Conservation (phyloP, 2,329 filamentous ascomycete species). For the Venturia effusa region DNA sequence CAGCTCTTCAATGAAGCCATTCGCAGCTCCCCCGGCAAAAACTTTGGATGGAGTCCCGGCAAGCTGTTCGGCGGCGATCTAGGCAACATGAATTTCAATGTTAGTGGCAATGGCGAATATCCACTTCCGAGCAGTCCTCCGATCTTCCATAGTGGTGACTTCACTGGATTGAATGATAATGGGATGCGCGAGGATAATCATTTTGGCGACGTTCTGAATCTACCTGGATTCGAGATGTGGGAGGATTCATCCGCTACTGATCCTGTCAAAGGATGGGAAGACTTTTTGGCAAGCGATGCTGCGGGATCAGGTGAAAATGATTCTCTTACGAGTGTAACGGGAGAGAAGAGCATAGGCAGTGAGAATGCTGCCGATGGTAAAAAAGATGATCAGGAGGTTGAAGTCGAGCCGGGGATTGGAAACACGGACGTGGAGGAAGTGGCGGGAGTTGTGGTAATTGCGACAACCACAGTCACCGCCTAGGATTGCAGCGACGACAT, state of each 20-base stretch:
- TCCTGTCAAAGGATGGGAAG: constrained; percentile 5
- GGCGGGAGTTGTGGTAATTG: not conserved
- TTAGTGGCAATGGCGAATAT: not conserved
- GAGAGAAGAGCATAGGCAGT: not conserved
- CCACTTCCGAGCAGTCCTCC: constrained; percentile 5
- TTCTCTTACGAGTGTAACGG: not conserved
- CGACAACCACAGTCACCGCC: not conserved
- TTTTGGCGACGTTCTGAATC: not conserved
- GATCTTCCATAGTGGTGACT: not conserved
- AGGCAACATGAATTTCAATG: constrained; percentile 22
- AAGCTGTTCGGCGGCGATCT: constrained; percentile 18
- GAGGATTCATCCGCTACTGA: constrained; percentile 10
- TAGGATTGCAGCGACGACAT: not conserved
- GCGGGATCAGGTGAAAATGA: not conserved
- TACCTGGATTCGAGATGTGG: constrained; percentile 2
- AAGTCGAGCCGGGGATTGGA: not conserved
- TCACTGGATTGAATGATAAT: not conserved
- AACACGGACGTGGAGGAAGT: not conserved
- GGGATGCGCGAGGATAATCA: not conserved
- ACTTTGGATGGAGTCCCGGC: constrained; percentile 15
- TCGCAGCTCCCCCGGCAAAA: constrained; percentile 24
- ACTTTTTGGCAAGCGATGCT: not conserved
- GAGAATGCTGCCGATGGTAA: not conserved
- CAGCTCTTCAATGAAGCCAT: constrained; percentile 48
- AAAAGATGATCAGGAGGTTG: not conserved